These are phyloP conservation scores for Boletus rufocinnamomeus DNA, from an alignment of 768 basidiomycete genomes.

Conservation along the genomic window DNA sequence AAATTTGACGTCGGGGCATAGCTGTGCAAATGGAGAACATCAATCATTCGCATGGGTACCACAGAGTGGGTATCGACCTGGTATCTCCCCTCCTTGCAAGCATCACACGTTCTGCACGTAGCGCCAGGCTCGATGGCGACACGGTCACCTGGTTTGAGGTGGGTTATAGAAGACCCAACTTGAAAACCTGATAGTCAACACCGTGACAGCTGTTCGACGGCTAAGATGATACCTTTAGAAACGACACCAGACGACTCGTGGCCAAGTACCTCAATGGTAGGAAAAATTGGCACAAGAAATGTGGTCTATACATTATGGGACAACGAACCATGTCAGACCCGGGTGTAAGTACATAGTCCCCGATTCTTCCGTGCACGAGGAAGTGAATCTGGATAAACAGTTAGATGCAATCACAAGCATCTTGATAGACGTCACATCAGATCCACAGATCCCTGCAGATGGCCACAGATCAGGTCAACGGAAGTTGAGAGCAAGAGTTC, in stretches of 20 bases:
- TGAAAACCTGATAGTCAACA: conserved; percentile 1
- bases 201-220: not conserved
- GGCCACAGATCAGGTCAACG: conserved; percentile 12
- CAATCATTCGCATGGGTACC: not conserved
- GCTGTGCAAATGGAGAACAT: conserved; percentile 40
- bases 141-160: conserved; percentile 78
- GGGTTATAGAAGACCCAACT: conserved; percentile 78
- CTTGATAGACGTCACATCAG: conserved; percentile 57
- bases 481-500: conserved; percentile 2
- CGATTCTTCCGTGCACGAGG: conserved; percentile 74
- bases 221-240: conserved; percentile 50
- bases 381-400: conserved; percentile 63
- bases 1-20: conserved; percentile 84
- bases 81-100: conserved; percentile 83
- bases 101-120: conserved; percentile 80
- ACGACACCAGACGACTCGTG: conserved; percentile 90
- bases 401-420: conserved; percentile 7
- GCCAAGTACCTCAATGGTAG: conserved; percentile 71
- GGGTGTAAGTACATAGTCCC: conserved; percentile 73
- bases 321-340: conserved; percentile 62
- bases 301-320: conserved; percentile 3
- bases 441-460: conserved; percentile 80
- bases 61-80: conserved; percentile 49
- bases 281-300: not conserved
- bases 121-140: conserved; percentile 93